Conservation (phyloP, 2,329 filamentous ascomycete genomes). For the Xylaria sp. region DNA sequence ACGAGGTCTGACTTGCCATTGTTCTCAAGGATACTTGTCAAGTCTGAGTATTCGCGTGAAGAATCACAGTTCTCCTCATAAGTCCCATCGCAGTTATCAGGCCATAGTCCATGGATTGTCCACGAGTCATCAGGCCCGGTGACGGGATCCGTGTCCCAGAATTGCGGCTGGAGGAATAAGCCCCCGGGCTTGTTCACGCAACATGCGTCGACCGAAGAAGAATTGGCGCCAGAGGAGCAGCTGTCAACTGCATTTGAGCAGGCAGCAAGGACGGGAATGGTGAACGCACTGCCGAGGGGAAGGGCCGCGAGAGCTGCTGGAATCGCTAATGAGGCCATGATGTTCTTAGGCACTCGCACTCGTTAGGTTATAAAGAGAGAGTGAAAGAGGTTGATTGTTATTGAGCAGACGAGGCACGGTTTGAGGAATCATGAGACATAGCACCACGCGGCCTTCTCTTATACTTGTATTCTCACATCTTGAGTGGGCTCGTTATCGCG, state of each 20-base stretch:
- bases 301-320: constrained; percentile 27
- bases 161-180: constrained; percentile 77
- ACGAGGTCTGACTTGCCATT: constrained; percentile 61
- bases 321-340: constrained; percentile 29
- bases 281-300: constrained; percentile 13
- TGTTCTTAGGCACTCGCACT: neutral
- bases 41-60: constrained; percentile 70
- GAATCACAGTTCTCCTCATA: constrained; percentile 74
- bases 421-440: neutral
- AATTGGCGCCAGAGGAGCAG: constrained; percentile 41
- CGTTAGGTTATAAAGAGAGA: neutral
- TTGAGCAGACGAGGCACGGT: neutral
- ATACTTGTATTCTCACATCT: constrained; percentile 6
- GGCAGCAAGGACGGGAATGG: constrained; percentile 9
- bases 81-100: constrained; percentile 74
- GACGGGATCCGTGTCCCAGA: constrained; percentile 76
- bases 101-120: constrained; percentile 79
- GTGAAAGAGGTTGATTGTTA: neutral
- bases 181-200: constrained; percentile 80
- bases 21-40: constrained; percentile 66
- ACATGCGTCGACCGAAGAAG: constrained; percentile 64
- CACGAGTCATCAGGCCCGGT: constrained; percentile 75
- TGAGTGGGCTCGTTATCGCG: constrained; percentile 8
- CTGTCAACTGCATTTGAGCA: constrained; percentile 35
- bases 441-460: neutral